Percentiles rank a stretch among this genome's conserved stretches.
These are phyloP conservation scores for Spongispora temasekensis DNA, from an alignment of 1,284 basidiomycete genomes.

Conservation along the genomic window DNA sequence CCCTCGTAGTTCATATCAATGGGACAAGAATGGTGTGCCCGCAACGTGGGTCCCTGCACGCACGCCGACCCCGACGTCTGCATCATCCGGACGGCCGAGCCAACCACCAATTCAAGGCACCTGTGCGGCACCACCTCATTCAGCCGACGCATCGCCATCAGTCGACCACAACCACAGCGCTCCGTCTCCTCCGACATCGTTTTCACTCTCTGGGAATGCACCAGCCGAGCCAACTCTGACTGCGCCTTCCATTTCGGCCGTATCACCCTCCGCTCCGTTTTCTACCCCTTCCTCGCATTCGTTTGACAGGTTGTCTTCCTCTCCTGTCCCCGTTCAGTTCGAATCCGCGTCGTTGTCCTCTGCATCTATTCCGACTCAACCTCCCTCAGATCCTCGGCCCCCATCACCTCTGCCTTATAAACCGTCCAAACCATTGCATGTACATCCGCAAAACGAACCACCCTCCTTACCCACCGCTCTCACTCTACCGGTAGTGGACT, in stretches of 20 bases:
- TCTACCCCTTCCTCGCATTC: conserved; percentile 41
- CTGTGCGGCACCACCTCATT: background rate
- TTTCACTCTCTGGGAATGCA: background rate
- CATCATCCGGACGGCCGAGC: conserved; percentile 1
- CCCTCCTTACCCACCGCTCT: conserved; percentile 7
- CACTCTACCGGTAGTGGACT: conserved; percentile 10
- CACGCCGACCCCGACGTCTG: conserved; percentile 1
- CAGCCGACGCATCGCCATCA: conserved; percentile 1
- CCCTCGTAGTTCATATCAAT: conserved; percentile 15
- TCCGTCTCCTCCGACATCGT: conserved; percentile 9
- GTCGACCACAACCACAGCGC: background rate
- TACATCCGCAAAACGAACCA: conserved; percentile 28
- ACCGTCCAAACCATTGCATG: conserved; percentile 31
- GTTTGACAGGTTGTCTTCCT: conserved; percentile 22
- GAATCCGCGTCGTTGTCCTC: conserved; percentile 6
- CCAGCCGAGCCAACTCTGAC: conserved; percentile 6
- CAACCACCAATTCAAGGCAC: conserved; percentile 11
- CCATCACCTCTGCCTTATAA: conserved; percentile 15
- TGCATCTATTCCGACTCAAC: background rate
- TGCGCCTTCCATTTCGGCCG: conserved; percentile 7
- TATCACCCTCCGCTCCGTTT: conserved; percentile 41
- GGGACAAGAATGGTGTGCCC: conserved; percentile 18
- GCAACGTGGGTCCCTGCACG: conserved; percentile 14
- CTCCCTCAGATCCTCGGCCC: conserved; percentile 9
- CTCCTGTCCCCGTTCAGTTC: conserved; percentile 9